phyloP scores from a whole-genome alignment of 2,329 filamentous ascomycete species.

The Pseudomassariella vexata region DNA sequence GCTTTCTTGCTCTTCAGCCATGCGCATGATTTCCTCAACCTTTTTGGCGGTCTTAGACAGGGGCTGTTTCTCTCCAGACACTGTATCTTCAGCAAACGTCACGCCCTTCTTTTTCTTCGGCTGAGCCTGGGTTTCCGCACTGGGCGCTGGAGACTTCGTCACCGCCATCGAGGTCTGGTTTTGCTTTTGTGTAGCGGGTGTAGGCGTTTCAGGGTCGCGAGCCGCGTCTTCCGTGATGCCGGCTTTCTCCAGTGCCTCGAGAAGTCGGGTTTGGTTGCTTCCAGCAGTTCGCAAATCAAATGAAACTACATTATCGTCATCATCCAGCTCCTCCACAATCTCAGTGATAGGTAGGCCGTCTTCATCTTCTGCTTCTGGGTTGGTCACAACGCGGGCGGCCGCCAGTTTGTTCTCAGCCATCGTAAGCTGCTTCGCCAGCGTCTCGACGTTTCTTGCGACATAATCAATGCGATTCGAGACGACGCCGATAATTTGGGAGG shows the following conservation, averaged over 20 bases:
- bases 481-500: slow-evolving; percentile 59
- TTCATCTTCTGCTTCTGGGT: slow-evolving; percentile 58
- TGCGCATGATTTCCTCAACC: slow-evolving; percentile 51
- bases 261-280: slow-evolving; percentile 59
- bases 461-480: slow-evolving; percentile 81
- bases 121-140: slow-evolving; percentile 5
- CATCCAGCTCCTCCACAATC: slow-evolving; percentile 87
- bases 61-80: slow-evolving; percentile 30
- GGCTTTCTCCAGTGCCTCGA: slow-evolving; percentile 71
- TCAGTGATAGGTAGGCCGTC: slow-evolving; percentile 77
- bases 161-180: neutral
- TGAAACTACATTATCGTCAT: slow-evolving; percentile 77
- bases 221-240: slow-evolving; percentile 48
- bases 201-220: neutral
- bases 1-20: slow-evolving; percentile 48
- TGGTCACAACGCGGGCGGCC: slow-evolving; percentile 52
- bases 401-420: slow-evolving; percentile 64
- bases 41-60: slow-evolving; percentile 37
- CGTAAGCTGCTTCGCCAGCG: slow-evolving; percentile 52
- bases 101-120: slow-evolving; percentile 53
- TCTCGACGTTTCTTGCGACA: slow-evolving; percentile 73
- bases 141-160: neutral
- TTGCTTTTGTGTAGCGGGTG: neutral
- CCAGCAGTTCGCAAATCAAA: slow-evolving; percentile 62
- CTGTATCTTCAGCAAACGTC: slow-evolving; percentile 57